Evolutionary conservation across 129 eudicot genomes (phyloP).

Genomic region (Kitagawia praeruptora): DNA sequence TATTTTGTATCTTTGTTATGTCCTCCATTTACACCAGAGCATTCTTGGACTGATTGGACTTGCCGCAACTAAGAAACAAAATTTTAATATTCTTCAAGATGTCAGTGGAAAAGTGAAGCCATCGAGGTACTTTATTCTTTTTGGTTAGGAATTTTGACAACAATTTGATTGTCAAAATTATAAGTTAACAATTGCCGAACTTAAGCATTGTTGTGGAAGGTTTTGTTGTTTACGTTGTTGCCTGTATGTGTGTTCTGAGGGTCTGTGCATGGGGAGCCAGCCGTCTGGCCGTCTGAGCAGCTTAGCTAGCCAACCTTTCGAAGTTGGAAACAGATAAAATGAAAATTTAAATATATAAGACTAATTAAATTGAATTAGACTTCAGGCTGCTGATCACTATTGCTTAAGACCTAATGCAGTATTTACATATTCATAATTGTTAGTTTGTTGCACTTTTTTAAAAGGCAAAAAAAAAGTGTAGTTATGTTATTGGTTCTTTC

Average conservation of each 20-base stretch:
- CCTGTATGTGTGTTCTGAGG: background rate
- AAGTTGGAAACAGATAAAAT: background rate
- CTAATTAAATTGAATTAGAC: background rate
- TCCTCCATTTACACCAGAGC: constrained; percentile 33
- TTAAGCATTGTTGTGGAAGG: background rate
- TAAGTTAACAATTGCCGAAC: background rate
- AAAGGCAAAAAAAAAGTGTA: background rate
- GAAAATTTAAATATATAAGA: background rate
- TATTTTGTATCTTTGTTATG: background rate
- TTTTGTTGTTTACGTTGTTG: background rate
- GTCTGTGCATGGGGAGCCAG: background rate
- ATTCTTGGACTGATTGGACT: constrained; percentile 42
- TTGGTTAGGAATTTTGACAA: background rate
- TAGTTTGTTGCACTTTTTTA: background rate
- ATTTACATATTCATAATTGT: background rate
- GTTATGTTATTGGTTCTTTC: no score
- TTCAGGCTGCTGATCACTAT: background rate
- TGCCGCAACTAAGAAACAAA: constrained; percentile 61
- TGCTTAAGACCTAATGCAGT: no score
- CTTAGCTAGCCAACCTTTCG: background rate
- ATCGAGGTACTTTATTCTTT: constrained; percentile 44
- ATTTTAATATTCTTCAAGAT: constrained; percentile 54
- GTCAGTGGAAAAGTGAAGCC: constrained; percentile 68
- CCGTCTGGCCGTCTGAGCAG: background rate
- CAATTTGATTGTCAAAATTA: background rate